A percentile compares a stretch with the other conserved stretches of the same genome.
phyloP scores from a whole-genome alignment of 805 yeast genomes.

The Cyberlindnera mississippiensis region DNA sequence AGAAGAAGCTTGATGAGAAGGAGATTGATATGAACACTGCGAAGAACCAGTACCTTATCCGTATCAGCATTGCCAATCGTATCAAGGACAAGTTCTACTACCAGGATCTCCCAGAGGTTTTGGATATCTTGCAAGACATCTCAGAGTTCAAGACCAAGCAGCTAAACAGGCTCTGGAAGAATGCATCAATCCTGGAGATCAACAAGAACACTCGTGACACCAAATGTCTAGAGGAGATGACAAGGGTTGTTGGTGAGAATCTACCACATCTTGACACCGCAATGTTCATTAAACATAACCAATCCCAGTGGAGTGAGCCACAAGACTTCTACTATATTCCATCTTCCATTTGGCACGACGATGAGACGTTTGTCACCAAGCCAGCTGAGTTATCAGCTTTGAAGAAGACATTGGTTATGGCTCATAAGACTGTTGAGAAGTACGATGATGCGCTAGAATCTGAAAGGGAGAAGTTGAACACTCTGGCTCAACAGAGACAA shows the following conservation, averaged over 20 bases:
- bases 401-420: slow-evolving; percentile 45
- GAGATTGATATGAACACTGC: slow-evolving; percentile 79
- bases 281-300: slow-evolving; percentile 90
- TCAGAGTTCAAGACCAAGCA: slow-evolving; percentile 74
- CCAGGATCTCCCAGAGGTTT: slow-evolving; percentile 87
- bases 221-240: slow-evolving; percentile 45
- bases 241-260: slow-evolving; percentile 61
- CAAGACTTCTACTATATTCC: slow-evolving; percentile 81
- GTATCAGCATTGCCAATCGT: slow-evolving; percentile 81
- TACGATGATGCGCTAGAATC: slow-evolving; percentile 29
- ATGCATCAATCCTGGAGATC: slow-evolving; percentile 59
- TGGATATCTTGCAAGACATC: slow-evolving; percentile 80
- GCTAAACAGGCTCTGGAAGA: slow-evolving; percentile 62
- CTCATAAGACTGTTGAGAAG: slow-evolving; percentile 30
- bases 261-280: slow-evolving; percentile 71
- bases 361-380: slow-evolving; percentile 63
- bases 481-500: slow-evolving; percentile 29
- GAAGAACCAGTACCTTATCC: slow-evolving; percentile 80
- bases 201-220: slow-evolving; percentile 41
- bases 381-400: slow-evolving; percentile 44
- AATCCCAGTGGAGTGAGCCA: slow-evolving; percentile 76
- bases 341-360: slow-evolving; percentile 95
- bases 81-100: slow-evolving; percentile 88
- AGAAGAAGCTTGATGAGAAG: slow-evolving; percentile 50
- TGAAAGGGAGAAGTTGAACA: slow-evolving; percentile 30